A percentile compares a stretch with the other conserved stretches of the same genome.
Evolutionary conservation across 2,329 filamentous ascomycete species (phyloP).

Genomic region (Emergomyces pasteurianus): DNA sequence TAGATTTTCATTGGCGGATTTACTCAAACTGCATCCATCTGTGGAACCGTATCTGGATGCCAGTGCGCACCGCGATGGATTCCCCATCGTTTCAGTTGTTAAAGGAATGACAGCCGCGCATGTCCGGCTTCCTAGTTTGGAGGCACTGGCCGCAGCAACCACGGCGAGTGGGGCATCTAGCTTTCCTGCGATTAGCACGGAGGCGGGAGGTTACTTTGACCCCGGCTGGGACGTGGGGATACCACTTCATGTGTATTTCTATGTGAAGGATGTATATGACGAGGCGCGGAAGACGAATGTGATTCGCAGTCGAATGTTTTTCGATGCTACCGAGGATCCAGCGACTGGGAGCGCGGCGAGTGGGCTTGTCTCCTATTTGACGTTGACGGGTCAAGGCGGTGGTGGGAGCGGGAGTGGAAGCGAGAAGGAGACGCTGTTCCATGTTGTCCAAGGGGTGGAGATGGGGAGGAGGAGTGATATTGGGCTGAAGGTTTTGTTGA

Average conservation of each 20-base stretch:
- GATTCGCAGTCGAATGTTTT: conserved; percentile 22
- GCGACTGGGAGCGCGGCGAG: conserved; percentile 41
- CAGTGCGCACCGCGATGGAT: conserved; percentile 16
- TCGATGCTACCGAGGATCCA: conserved; percentile 32
- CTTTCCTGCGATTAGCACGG: conserved; percentile 11
- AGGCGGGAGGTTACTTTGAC: conserved; percentile 12
- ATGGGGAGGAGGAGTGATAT: conserved; percentile 32
- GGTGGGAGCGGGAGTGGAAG: conserved; percentile 34
- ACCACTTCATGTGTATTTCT: conserved; percentile 20
- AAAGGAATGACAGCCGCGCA: conserved; percentile 51
- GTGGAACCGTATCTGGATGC: conserved; percentile 13
- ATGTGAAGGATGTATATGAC: conserved; percentile 15
- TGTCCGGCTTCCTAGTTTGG: conserved; percentile 42
- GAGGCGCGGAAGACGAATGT: conserved; percentile 14
- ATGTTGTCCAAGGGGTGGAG: conserved; percentile 31
- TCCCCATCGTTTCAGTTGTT: conserved; percentile 52
- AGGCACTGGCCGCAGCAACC: conserved; percentile 38
- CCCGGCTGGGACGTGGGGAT: conserved; percentile 17
- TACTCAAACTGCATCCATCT: conserved; percentile 16
- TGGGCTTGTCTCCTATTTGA: conserved; percentile 33
- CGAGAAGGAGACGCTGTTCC: conserved; percentile 35
- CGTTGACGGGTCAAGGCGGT: conserved; percentile 24
- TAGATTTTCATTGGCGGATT: conserved; percentile 16
- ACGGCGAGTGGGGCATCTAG: conserved; percentile 12
- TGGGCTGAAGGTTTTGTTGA: conserved; percentile 33